A percentile compares a stretch with the other conserved stretches of the same genome.
These are phyloP conservation scores for Podosphaera leucotricha DNA, from an alignment of 2,329 filamentous ascomycete species.

Conservation along the genomic window DNA sequence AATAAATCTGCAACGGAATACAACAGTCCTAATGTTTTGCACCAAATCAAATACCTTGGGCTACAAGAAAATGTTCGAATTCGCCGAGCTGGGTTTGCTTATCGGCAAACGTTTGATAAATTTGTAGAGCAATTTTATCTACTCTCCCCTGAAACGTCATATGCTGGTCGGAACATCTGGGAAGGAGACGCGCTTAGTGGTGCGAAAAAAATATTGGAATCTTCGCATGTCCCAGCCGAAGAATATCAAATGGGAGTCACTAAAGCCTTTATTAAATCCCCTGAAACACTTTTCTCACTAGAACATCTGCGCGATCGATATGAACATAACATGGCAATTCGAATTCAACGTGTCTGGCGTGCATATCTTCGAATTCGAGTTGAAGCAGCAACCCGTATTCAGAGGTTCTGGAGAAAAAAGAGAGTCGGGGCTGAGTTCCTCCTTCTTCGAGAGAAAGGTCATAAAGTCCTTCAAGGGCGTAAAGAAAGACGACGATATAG, in stretches of 20 bases:
- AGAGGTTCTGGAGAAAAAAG: constrained; percentile 87
- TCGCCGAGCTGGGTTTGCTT: constrained; percentile 84
- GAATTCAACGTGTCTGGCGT: constrained; percentile 92
- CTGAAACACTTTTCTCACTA: constrained; percentile 85
- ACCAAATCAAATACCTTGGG: constrained; percentile 97
- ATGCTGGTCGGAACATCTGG: constrained; percentile 95
- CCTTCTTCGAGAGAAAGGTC: constrained; percentile 68
- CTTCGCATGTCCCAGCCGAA: constrained; percentile 82
- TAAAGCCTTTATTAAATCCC: constrained; percentile 95
- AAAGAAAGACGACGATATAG: constrained; percentile 87
- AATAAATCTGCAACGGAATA: constrained; percentile 93
- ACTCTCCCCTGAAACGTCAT: constrained; percentile 79
- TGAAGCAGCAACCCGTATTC: constrained; percentile 82
- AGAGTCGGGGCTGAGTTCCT: constrained; percentile 75
- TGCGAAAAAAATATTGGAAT: constrained; percentile 78
- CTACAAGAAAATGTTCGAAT: constrained; percentile 98
- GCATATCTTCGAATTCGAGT: constrained; percentile 83
- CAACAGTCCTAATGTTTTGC: constrained; percentile 73
- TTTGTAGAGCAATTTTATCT: constrained; percentile 96
- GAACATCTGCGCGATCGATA: constrained; percentile 96
- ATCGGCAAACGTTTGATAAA: constrained; percentile 91
- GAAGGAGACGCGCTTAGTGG: constrained; percentile 69
- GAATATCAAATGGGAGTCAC: constrained; percentile 95
- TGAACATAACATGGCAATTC: constrained; percentile 98
- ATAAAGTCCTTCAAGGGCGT: constrained; percentile 54